Evolutionary conservation across 2,329 filamentous ascomycete species (phyloP), one percentile per base, ranked within the genome.

Genomic region (Xylariaceae sp.): DNA sequence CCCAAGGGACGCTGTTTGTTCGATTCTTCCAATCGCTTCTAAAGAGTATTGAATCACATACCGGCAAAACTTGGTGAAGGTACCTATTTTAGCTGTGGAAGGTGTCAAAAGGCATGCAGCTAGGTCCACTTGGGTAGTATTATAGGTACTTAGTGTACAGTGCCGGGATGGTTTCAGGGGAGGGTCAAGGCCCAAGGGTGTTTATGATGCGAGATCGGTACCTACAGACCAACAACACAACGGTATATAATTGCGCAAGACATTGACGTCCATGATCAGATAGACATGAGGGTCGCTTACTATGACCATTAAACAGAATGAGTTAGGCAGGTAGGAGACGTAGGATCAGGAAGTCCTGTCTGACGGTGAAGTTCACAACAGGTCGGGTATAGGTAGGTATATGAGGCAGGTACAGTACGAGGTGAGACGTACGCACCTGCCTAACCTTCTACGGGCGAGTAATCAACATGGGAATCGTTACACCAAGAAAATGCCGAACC

Each of bases 311-410:
- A 35, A 53, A 13, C 34, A 35, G 37, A 9, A 42, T 42, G 37
- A 42, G 9, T 42, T 42, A 42, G 8, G 8, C 11, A 42, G 37
- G 11, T 13, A 42, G 37, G 11, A 42, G 37, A 42, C 11, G 37
- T 42, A 48, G 62, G 67, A 66, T 69, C 67, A 68, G 67, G 64
- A 64, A 66, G 61, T 30, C 23, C 23, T 4, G 23, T 30, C 23
- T 30, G 23, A 30, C 23, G 23, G 23, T 5, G 23, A 30, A 30
- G 23, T 30, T 30, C 23, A 30, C 5, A 30, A 30, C 5, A 30
- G 23, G 23, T 30, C 23, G 23, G 23, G 23, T 30, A 30, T 30
- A 30, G 37, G 37, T 42, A 8, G 4, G 37, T 42, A 42, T 42
- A 42, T 42, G 8, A 13, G 37, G 37, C 37, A 13, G 37, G 37